A percentile compares a stretch with the other conserved stretches of the same genome.
These are phyloP conservation scores for Ophiostoma himal-ulmi DNA, from an alignment of 2,329 filamentous ascomycete species.

Conservation along the genomic window DNA sequence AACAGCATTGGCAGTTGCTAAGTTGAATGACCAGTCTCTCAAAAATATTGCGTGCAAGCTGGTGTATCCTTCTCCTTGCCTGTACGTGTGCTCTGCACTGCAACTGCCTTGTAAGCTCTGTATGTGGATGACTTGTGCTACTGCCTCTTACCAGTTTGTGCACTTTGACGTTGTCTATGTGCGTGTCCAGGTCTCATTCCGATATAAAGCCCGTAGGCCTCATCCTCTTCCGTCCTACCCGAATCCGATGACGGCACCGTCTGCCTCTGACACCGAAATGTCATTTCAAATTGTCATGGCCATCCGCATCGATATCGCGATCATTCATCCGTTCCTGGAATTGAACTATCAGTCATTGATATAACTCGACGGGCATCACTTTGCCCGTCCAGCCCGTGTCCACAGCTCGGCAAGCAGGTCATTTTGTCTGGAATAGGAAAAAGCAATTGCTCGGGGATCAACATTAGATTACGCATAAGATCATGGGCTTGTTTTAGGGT, in stretches of 20 bases:
- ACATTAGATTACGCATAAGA: background rate
- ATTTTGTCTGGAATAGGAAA: conserved; percentile 11
- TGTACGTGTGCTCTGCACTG: background rate
- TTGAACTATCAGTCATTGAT: background rate
- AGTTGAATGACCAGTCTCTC: background rate
- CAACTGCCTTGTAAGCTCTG: background rate
- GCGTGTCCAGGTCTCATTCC: background rate
- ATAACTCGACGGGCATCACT: background rate
- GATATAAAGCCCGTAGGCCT: background rate
- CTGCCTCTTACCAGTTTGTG: background rate
- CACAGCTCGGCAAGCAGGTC: background rate
- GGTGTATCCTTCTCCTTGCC: background rate
- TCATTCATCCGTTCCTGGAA: background rate
- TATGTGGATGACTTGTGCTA: background rate
- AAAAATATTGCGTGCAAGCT: background rate
- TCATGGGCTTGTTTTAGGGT: too few relatives aligned
- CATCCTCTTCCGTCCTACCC: background rate
- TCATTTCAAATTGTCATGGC: conserved; percentile 1
- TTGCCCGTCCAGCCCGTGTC: background rate
- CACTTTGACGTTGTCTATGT: background rate
- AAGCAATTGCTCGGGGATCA: background rate
- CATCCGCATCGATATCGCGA: background rate
- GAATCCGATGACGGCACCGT: background rate
- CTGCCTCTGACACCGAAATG: background rate
- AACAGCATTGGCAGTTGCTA: background rate